Evolutionary conservation across 73 alveolate species (phyloP).

Genomic region (Paramecium biaurelia): DNA sequence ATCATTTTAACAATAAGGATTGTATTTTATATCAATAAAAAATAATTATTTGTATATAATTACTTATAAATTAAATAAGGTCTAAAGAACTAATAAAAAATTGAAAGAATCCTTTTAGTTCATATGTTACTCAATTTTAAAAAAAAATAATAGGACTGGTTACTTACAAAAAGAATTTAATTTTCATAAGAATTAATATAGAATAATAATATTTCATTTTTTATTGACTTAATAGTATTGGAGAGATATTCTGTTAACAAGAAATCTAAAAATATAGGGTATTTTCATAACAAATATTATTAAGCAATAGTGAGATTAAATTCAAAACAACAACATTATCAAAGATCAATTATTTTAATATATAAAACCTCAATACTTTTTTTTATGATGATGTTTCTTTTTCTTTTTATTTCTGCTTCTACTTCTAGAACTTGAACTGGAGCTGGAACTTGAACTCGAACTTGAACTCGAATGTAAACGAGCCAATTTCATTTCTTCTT

Average conservation of each 20-base stretch:
- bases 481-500: background rate
- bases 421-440: constrained; percentile 46
- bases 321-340: background rate
- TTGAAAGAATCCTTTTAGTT: background rate
- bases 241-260: too few species aligned
- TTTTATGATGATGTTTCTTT: background rate
- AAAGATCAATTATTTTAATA: background rate
- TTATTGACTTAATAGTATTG: too few species aligned
- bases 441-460: constrained; percentile 22
- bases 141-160: background rate
- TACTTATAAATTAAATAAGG: too few species aligned
- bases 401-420: constrained; percentile 26
- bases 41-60: background rate
- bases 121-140: background rate
- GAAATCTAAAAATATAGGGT: too few species aligned
- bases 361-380: constrained; percentile 6
- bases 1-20: background rate
- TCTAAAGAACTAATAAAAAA: background rate
- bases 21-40: background rate
- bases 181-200: too few species aligned
- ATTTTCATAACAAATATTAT: too few species aligned
- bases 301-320: background rate
- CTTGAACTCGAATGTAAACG: constrained; percentile 29
- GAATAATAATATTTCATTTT: too few species aligned
- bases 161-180: background rate